A percentile compares a stretch with the other conserved stretches of the same genome.
Evolutionary conservation across 83 land plant species (phyloP).

Genomic region (Picea engelmannii): DNA sequence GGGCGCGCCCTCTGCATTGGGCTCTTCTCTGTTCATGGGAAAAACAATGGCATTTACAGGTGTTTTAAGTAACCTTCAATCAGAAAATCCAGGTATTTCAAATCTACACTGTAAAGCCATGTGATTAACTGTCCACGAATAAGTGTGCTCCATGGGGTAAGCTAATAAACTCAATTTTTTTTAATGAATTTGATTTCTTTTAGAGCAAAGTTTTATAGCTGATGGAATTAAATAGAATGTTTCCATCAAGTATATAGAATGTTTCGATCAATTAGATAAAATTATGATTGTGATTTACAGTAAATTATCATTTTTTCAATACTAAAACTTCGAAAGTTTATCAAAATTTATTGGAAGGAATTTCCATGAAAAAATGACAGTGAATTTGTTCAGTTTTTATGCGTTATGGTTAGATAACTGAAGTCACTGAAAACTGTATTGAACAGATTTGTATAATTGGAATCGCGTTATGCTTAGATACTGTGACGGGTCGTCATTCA

Average conservation of each 20-base stretch:
- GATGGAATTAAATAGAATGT: neutral
- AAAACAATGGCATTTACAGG: slow-evolving; percentile 46
- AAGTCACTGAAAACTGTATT: neutral
- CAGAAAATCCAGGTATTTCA: slow-evolving; percentile 52
- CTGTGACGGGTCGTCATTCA: slow-evolving; percentile 79
- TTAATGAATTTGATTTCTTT: too few species aligned
- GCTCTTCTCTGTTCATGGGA: slow-evolving; percentile 56
- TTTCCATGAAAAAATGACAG: too few species aligned
- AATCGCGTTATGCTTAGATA: slow-evolving; percentile 66
- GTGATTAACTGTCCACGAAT: neutral
- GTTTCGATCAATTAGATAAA: neutral
- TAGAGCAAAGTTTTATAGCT: neutral
- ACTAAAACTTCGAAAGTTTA: neutral
- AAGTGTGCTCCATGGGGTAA: slow-evolving; percentile 23
- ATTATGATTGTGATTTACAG: too few species aligned
- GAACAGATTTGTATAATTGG: slow-evolving; percentile 76
- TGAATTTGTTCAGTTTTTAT: too few species aligned
- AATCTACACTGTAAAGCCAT: too few species aligned
- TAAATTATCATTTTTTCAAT: neutral
- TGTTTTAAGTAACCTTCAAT: slow-evolving; percentile 35
- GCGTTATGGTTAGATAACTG: neutral
- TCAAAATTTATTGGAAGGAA: too few species aligned
- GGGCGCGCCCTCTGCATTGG: too few species aligned
- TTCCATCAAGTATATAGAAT: neutral
- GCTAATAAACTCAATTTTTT: neutral